These are phyloP conservation scores for Mortierella alpina DNA, from an alignment of 192 early-diverging fungal species.

Conservation along the genomic window DNA sequence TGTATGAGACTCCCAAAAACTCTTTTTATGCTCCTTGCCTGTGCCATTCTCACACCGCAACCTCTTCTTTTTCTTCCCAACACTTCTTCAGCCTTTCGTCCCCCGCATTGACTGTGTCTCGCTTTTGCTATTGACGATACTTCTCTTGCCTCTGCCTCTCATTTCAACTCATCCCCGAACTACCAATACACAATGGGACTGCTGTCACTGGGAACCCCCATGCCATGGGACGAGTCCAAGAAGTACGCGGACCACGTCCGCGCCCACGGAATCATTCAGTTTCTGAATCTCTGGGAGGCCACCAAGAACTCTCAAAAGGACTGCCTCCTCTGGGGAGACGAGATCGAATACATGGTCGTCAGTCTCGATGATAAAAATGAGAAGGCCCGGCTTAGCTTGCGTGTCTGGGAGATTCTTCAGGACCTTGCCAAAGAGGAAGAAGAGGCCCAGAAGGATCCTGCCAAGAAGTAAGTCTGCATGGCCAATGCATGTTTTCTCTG, in stretches of 20 bases:
- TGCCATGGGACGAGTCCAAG: constrained; percentile 93
- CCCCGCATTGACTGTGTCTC: neutral
- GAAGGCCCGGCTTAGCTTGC: constrained; percentile 78
- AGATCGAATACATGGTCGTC: constrained; percentile 96
- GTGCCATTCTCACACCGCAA: neutral
- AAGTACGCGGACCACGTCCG: constrained; percentile 88
- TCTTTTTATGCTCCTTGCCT: neutral
- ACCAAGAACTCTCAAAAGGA: constrained; percentile 86
- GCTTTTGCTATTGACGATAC: neutral
- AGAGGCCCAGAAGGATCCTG: constrained; percentile 58
- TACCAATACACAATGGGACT: constrained; percentile 81
- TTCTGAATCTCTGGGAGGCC: constrained; percentile 86
- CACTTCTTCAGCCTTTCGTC: neutral
- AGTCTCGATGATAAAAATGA: constrained; percentile 78
- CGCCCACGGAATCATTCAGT: constrained; percentile 92
- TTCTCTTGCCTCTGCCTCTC: neutral
- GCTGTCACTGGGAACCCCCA: constrained; percentile 93
- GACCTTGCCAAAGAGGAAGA: constrained; percentile 79
- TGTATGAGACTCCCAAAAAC: too few species aligned
- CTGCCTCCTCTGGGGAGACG: constrained; percentile 94
- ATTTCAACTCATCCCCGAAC: neutral
- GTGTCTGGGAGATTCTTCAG: constrained; percentile 83
- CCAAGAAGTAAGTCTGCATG: constrained; percentile 56
- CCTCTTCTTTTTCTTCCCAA: neutral
- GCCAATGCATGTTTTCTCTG: neutral